Percentiles rank a stretch among this genome's conserved stretches.
These are phyloP conservation scores for Trichoderma simmonsii DNA, from an alignment of 2,329 filamentous ascomycete genomes.

Conservation along the genomic window DNA sequence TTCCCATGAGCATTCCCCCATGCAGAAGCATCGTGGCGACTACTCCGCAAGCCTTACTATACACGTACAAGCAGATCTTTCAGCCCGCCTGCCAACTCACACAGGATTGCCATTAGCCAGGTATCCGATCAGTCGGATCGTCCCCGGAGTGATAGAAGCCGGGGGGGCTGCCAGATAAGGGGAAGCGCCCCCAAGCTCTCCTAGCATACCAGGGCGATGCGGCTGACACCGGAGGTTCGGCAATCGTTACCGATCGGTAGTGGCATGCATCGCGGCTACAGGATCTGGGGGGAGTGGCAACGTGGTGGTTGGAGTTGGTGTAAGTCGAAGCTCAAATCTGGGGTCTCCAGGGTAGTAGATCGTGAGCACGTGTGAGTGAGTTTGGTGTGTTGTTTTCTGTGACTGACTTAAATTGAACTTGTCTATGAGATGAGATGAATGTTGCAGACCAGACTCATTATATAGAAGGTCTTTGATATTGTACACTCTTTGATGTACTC, in stretches of 20 bases:
- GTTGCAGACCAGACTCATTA: not conserved
- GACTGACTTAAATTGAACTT: not conserved
- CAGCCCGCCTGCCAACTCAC: not conserved
- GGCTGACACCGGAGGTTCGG: not conserved
- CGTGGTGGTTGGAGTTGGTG: not conserved
- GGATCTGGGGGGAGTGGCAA: not conserved
- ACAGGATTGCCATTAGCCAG: not conserved
- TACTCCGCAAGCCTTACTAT: not conserved
- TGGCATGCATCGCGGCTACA: not conserved
- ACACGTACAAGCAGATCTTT: not conserved
- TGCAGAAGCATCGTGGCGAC: not conserved
- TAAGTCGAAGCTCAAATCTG: not conserved
- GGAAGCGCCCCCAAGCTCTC: not conserved
- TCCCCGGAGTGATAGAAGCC: not conserved
- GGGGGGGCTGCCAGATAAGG: not conserved
- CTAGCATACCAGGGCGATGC: not conserved
- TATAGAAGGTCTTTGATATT: not conserved
- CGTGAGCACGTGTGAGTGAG: not conserved
- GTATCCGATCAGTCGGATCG: not conserved
- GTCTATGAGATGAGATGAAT: not conserved
- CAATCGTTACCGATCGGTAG: not conserved
- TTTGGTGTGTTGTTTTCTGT: not conserved
- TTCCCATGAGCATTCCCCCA: not conserved
- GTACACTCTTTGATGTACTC: not conserved
- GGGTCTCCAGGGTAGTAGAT: slow-evolving; percentile 1